Evolutionary conservation across 2,329 filamentous ascomycete genomes (phyloP).

Genomic region (Reticulascus tulasneorum): DNA sequence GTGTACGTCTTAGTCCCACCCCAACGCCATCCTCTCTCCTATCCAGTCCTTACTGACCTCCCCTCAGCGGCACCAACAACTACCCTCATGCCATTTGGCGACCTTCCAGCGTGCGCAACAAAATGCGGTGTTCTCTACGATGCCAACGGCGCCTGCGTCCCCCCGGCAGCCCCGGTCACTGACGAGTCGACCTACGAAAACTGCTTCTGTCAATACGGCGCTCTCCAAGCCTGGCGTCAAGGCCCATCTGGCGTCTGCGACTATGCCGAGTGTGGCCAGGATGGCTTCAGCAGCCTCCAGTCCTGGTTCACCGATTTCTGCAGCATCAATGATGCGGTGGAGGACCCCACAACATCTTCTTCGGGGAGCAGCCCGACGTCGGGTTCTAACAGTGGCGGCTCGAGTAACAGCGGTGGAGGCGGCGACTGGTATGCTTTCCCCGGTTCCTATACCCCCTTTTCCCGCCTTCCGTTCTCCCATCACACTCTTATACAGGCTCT

Average conservation of each 20-base stretch:
- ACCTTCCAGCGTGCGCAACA: constrained; percentile 60
- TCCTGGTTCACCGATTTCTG: constrained; percentile 71
- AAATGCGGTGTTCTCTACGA: constrained; percentile 59
- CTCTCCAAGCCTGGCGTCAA: constrained; percentile 40
- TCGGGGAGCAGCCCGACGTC: constrained; percentile 20
- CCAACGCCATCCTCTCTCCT: not conserved
- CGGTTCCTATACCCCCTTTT: constrained; percentile 7
- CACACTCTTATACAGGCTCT: not conserved
- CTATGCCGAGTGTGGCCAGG: constrained; percentile 44
- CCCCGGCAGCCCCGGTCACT: constrained; percentile 46
- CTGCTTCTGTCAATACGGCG: constrained; percentile 69
- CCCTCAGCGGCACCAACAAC: constrained; percentile 25
- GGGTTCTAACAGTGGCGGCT: constrained; percentile 14
- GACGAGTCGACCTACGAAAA: constrained; percentile 52
- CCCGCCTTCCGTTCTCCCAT: not conserved
- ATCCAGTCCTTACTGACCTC: not conserved
- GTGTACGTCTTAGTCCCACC: constrained; percentile 12
- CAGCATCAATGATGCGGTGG: constrained; percentile 37
- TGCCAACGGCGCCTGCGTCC: constrained; percentile 69
- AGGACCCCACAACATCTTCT: constrained; percentile 22
- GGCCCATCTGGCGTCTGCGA: constrained; percentile 60
- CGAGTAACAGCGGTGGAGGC: constrained; percentile 22
- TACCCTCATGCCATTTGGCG: constrained; percentile 52
- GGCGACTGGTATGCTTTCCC: constrained; percentile 42
- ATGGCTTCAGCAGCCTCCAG: constrained; percentile 52